These are phyloP conservation scores for Aspergillus haitiensis DNA, from an alignment of 495 filamentous ascomycete species.

Conservation along the genomic window DNA sequence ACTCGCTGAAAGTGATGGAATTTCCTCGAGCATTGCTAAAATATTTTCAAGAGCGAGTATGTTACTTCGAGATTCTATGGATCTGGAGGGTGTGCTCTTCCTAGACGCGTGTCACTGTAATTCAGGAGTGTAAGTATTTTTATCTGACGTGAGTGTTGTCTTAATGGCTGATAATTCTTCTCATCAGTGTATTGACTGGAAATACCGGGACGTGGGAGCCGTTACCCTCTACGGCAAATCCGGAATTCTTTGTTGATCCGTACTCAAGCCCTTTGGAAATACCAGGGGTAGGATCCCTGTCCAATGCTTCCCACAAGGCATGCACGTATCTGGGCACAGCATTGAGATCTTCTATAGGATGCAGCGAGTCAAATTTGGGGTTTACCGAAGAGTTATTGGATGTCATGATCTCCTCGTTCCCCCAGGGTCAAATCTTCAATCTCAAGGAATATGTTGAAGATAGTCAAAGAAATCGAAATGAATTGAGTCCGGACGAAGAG, in stretches of 20 bases:
- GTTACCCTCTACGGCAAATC: slow-evolving; percentile 21
- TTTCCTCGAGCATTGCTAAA: slow-evolving; percentile 20
- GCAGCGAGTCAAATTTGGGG: too few species aligned
- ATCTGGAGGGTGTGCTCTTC: slow-evolving; percentile 45
- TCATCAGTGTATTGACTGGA: slow-evolving; percentile 15
- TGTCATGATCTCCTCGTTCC: slow-evolving; percentile 11
- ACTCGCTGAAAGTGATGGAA: not conserved
- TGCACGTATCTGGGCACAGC: slow-evolving; percentile 12
- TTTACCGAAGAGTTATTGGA: slow-evolving; percentile 15
- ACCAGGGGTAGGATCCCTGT: slow-evolving; percentile 26
- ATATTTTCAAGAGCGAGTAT: slow-evolving; percentile 42
- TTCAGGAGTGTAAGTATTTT: slow-evolving; percentile 26
- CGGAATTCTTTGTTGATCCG: slow-evolving; percentile 22
- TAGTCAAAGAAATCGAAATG: not conserved
- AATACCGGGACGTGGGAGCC: slow-evolving; percentile 30
- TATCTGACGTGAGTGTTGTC: not conserved
- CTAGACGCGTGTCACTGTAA: slow-evolving; percentile 37
- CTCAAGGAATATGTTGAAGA: slow-evolving; percentile 8
- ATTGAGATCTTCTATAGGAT: too few species aligned
- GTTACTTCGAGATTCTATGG: slow-evolving; percentile 41
- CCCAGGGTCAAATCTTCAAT: slow-evolving; percentile 19
- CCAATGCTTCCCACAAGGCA: slow-evolving; percentile 17
- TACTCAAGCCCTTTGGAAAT: slow-evolving; percentile 24
- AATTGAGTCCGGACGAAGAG: not conserved
- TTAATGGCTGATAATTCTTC: not conserved